These are phyloP conservation scores for Eudorina sp. DNA, from an alignment of 139 green algal genomes.

Conservation along the genomic window DNA sequence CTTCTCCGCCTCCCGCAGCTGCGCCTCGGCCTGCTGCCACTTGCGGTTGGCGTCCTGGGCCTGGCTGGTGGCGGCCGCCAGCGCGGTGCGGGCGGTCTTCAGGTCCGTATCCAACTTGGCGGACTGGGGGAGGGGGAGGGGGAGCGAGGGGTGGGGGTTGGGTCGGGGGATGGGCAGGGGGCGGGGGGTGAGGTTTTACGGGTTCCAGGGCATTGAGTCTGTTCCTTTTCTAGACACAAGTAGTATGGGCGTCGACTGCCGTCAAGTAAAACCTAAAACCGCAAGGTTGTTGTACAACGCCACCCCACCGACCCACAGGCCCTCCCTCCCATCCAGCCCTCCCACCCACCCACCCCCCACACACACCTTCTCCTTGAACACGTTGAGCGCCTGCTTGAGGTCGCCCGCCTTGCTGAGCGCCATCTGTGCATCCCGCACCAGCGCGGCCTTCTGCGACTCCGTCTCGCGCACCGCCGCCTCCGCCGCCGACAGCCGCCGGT, in stretches of 20 bases:
- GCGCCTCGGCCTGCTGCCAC: slow-evolving; percentile 37
- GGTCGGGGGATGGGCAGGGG: no score
- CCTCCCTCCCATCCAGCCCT: neutral
- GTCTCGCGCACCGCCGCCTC: slow-evolving; percentile 25
- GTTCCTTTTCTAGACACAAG: no score
- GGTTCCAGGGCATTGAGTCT: no score
- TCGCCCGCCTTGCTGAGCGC: slow-evolving; percentile 20
- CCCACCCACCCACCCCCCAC: neutral
- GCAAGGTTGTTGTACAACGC: no score
- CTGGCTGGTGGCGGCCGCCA: slow-evolving; percentile 17
- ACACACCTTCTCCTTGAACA: slow-evolving; percentile 49
- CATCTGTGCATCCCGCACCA: slow-evolving; percentile 49
- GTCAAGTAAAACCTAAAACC: no score
- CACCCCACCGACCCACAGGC: no score
- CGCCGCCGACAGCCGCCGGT: slow-evolving; percentile 7
- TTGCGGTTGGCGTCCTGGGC: slow-evolving; percentile 43
- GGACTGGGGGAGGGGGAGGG: neutral
- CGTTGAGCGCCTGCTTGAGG: slow-evolving; percentile 51
- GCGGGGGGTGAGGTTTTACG: no score
- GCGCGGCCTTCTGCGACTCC: slow-evolving; percentile 41
- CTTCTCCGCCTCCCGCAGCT: slow-evolving; percentile 36
- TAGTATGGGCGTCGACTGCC: no score
- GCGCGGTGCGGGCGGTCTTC: neutral
- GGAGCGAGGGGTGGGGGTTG: neutral
- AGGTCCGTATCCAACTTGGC: slow-evolving; percentile 44